These are phyloP conservation scores for Pachysandra terminalis DNA, from an alignment of 164 flowering plant genomes.

Conservation along the genomic window DNA sequence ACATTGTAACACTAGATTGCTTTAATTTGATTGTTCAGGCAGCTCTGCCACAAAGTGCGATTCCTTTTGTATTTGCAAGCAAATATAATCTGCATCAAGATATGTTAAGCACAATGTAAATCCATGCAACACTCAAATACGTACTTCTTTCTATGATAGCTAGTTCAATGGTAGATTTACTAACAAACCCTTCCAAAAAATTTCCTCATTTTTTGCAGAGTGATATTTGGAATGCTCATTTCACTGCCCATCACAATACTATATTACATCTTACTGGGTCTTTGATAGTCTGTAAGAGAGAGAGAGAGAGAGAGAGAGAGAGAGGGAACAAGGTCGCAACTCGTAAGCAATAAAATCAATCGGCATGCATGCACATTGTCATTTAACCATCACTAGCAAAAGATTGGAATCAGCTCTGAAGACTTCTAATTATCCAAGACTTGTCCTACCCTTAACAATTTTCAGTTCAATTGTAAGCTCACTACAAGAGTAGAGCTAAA, in stretches of 20 bases:
- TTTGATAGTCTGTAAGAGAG: constrained; percentile 1
- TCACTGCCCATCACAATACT: constrained; percentile 23
- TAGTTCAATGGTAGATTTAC: background rate
- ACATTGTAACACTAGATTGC: background rate
- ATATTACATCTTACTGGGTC: constrained; percentile 21
- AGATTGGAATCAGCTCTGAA: background rate
- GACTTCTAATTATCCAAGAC: no score
- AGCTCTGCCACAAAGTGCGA: constrained; percentile 44
- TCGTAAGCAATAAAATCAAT: background rate
- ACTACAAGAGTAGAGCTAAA: no score
- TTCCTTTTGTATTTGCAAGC: constrained; percentile 45
- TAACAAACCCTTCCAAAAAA: background rate
- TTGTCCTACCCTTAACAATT: no score
- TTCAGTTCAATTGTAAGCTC: no score
- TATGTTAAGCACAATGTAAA: background rate
- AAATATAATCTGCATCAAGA: constrained; percentile 26
- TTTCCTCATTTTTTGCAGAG: constrained; percentile 10
- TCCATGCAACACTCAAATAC: background rate
- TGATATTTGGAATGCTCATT: constrained; percentile 25
- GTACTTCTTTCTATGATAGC: background rate
- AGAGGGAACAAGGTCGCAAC: background rate
- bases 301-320: background rate
- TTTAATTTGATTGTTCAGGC: constrained; percentile 24
- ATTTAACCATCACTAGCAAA: background rate
- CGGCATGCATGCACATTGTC: background rate